Conservation (phyloP, 2,329 filamentous ascomycete genomes). For the Aspergillus floridensis region DNA sequence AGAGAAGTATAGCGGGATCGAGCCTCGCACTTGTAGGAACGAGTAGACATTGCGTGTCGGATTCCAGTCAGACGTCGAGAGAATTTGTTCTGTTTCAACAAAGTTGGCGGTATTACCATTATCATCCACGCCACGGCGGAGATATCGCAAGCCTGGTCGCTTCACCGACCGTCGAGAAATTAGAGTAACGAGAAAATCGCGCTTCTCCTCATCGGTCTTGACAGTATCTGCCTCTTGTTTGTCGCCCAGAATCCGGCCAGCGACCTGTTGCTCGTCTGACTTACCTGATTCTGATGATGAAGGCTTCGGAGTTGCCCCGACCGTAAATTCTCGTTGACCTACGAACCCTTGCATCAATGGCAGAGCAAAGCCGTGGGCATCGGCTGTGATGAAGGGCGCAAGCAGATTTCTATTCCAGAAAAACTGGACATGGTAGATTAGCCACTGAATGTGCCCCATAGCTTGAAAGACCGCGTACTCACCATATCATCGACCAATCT, state of each 20-base stretch:
- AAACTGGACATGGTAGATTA: conserved; percentile 50
- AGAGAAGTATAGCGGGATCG: conserved; percentile 92
- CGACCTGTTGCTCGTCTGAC: conserved; percentile 19
- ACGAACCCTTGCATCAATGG: conserved; percentile 94
- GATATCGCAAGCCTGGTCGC: conserved; percentile 82
- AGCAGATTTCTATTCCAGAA: conserved; percentile 89
- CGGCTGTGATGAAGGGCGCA: conserved; percentile 69
- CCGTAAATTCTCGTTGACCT: conserved; percentile 76
- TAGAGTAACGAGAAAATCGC: conserved; percentile 74
- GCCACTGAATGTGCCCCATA: not conserved
- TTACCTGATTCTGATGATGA: conserved; percentile 12
- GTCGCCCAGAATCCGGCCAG: conserved; percentile 43
- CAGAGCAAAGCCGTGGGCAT: conserved; percentile 68
- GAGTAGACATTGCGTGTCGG: conserved; percentile 66
- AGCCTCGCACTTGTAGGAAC: conserved; percentile 83
- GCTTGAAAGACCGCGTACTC: conserved; percentile 10
- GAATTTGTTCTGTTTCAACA: conserved; percentile 92
- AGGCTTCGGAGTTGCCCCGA: conserved; percentile 49
- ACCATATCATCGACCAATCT: conserved; percentile 68
- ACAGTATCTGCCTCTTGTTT: conserved; percentile 31
- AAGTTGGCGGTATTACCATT: conserved; percentile 83
- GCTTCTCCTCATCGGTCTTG: conserved; percentile 28
- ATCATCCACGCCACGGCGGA: conserved; percentile 86
- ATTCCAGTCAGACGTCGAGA: conserved; percentile 69
- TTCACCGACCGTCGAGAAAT: conserved; percentile 87